Percentiles rank a stretch among this genome's conserved stretches.
phyloP scores from a whole-genome alignment of 345 rosid genomes.

The Angophora floribunda region DNA sequence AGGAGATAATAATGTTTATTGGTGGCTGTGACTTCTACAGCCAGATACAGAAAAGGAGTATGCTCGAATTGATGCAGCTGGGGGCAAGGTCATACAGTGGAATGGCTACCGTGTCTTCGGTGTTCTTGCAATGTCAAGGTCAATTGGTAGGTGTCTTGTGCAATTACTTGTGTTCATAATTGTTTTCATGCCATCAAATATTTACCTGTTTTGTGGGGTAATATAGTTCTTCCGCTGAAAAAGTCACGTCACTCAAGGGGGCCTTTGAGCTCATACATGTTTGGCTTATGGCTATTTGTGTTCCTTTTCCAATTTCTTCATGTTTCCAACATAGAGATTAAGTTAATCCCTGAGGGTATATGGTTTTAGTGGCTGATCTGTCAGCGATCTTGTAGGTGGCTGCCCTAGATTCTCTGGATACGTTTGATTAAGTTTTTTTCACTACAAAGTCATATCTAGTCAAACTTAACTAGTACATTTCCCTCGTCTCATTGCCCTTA shows the following conservation, averaged over 20 bases:
- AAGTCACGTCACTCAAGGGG: not conserved
- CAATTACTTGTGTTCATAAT: not conserved
- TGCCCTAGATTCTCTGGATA: not conserved
- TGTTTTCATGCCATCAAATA: not conserved
- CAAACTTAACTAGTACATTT: not conserved
- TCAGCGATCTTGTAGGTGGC: not conserved
- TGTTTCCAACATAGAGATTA: not conserved
- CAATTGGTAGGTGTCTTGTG: slow-evolving; percentile 55
- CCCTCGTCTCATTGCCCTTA: not conserved
- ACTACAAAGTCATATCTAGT: not conserved
- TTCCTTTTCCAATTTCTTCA: not conserved
- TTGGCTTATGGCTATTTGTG: not conserved
- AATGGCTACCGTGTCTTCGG: slow-evolving; percentile 91
- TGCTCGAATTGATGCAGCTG: slow-evolving; percentile 82
- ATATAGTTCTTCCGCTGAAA: not conserved
- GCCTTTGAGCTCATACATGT: not conserved
- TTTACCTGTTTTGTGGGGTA: not conserved
- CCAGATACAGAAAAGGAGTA: slow-evolving; percentile 81
- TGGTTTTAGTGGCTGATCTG: not conserved
- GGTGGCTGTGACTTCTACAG: slow-evolving; percentile 16
- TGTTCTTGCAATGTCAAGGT: slow-evolving; percentile 95
- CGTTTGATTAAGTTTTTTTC: not conserved
- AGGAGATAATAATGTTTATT: not conserved
- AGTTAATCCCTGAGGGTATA: not conserved
- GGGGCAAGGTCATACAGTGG: slow-evolving; percentile 95